Conservation (phyloP, 805 yeast genomes). For the Zygotorulaspora danielsina region DNA sequence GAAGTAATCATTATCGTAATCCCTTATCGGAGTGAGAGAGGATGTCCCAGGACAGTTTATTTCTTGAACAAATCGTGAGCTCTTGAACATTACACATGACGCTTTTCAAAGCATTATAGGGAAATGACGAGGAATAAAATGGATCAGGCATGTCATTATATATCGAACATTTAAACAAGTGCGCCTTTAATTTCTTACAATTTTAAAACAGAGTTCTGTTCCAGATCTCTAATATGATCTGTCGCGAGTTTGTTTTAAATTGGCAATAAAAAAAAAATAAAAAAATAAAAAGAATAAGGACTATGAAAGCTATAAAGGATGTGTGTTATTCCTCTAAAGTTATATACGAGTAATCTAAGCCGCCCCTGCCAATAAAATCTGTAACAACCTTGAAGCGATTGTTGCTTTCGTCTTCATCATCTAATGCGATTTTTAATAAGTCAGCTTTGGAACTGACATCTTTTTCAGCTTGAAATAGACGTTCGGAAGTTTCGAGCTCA, state of each 20-base stretch:
- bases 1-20: conserved; percentile 30
- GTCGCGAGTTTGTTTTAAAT: conserved; percentile 14
- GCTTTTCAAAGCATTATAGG: too few species aligned
- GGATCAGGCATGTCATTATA: too few species aligned
- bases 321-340: conserved; percentile 9
- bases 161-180: too few species aligned
- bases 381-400: conserved; percentile 72
- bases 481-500: conserved; percentile 63
- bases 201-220: background rate
- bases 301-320: background rate
- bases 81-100: conserved; percentile 26
- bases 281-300: background rate
- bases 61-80: conserved; percentile 24
- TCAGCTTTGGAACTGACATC: conserved; percentile 60
- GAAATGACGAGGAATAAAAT: too few species aligned
- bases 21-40: conserved; percentile 34
- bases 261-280: background rate
- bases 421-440: conserved; percentile 54
- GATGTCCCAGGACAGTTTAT: conserved; percentile 23
- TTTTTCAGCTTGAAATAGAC: conserved; percentile 55
- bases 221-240: background rate
- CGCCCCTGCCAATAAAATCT: conserved; percentile 86
- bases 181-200: background rate
- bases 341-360: conserved; percentile 47
- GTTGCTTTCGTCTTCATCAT: conserved; percentile 41